phyloP scores from a whole-genome alignment of 2,329 filamentous ascomycete species.

The Pseudogymnoascus sp. region DNA sequence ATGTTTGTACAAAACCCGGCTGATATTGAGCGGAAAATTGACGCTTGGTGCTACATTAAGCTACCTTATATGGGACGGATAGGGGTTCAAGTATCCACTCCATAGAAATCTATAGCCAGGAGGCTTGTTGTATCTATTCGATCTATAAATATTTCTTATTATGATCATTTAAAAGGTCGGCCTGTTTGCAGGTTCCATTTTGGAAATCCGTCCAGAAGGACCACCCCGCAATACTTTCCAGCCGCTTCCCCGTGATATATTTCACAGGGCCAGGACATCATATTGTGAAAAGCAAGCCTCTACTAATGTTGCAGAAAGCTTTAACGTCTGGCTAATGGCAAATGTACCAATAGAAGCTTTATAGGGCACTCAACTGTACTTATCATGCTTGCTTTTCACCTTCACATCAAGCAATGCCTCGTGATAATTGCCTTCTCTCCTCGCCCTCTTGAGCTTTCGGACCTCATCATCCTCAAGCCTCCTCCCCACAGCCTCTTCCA shows the following conservation, averaged over 20 bases:
- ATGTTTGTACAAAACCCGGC: neutral
- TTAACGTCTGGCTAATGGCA: neutral
- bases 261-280: too few relatives aligned
- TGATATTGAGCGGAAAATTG: neutral
- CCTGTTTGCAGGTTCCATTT: neutral
- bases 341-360: neutral
- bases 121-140: neutral
- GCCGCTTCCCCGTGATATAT: neutral
- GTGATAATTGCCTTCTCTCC: conserved; percentile 81
- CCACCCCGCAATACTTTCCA: neutral
- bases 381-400: conserved; percentile 89
- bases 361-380: conserved; percentile 46
- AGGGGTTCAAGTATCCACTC: neutral
- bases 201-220: neutral
- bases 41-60: neutral
- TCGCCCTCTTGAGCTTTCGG: conserved; percentile 69
- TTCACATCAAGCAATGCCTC: conserved; percentile 79
- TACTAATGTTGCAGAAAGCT: neutral
- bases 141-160: neutral
- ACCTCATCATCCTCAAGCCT: conserved; percentile 79
- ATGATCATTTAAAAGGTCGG: neutral
- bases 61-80: neutral
- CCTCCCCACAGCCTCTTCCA: conserved; percentile 73
- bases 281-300: neutral
- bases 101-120: neutral